phyloP scores from a whole-genome alignment of 805 yeast genomes.

The Candida pseudofarinosa region DNA sequence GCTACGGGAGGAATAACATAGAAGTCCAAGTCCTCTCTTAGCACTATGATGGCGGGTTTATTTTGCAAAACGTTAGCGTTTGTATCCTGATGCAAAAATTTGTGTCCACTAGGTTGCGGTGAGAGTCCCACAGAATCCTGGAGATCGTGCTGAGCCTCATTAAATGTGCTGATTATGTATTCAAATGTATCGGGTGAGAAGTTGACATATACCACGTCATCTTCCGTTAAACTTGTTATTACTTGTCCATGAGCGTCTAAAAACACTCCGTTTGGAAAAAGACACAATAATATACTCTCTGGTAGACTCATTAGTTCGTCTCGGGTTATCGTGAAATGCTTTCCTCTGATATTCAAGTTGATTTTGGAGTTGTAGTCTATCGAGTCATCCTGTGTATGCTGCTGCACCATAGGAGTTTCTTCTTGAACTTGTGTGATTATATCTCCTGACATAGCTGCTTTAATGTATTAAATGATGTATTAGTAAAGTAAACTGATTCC shows the following conservation, averaged over 20 bases:
- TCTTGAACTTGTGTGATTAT: constrained; percentile 72
- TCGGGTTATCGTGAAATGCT: constrained; percentile 68
- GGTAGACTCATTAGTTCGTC: constrained; percentile 91
- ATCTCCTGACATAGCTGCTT: constrained; percentile 33
- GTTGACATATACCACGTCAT: constrained; percentile 76
- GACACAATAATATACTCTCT: constrained; percentile 78
- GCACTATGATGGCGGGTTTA: constrained; percentile 86
- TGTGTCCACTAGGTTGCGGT: constrained; percentile 25
- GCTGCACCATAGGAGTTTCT: constrained; percentile 14
- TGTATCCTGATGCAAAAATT: constrained; percentile 13
- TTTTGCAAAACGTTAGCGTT: constrained; percentile 59
- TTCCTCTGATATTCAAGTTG: constrained; percentile 73
- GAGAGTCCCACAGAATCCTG: constrained; percentile 23
- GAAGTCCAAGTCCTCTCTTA: constrained; percentile 91
- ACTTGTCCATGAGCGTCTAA: constrained; percentile 73
- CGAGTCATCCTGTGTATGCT: constrained; percentile 23
- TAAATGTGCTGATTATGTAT: constrained; percentile 72
- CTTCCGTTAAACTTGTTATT: constrained; percentile 73
- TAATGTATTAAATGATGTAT: no score
- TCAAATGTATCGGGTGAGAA: constrained; percentile 84
- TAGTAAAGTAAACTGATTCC: no score
- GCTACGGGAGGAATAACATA: constrained; percentile 78
- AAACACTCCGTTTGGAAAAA: constrained; percentile 89
- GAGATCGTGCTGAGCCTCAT: constrained; percentile 62
- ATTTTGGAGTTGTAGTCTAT: constrained; percentile 65